Evolutionary conservation across 371 early-diverging fungal species (phyloP).

Genomic region (Mucor plumbeus): DNA sequence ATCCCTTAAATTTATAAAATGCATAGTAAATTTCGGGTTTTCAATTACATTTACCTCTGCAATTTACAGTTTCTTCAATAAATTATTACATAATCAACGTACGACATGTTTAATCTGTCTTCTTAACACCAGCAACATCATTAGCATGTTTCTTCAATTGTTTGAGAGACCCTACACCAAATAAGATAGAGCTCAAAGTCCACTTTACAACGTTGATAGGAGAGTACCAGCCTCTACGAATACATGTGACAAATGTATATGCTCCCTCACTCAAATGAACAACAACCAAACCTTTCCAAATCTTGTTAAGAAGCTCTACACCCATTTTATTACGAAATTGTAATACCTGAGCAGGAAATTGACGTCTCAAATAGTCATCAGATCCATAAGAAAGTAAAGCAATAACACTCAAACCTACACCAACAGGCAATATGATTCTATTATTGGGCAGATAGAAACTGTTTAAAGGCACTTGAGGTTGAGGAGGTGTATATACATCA

Average conservation of each 20-base stretch:
- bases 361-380: conserved; percentile 27
- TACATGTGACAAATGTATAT: conserved; percentile 33
- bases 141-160: conserved; percentile 35
- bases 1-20: too few species aligned
- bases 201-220: conserved; percentile 41
- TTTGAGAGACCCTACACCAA: conserved; percentile 36
- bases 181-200: conserved; percentile 39
- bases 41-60: too few species aligned
- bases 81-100: neutral
- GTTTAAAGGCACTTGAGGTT: conserved; percentile 39
- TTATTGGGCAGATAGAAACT: conserved; percentile 29
- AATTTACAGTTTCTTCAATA: neutral
- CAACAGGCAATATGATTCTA: neutral
- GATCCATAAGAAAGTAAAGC: conserved; percentile 24
- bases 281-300: conserved; percentile 14
- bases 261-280: conserved; percentile 32
- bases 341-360: conserved; percentile 20
- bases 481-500: conserved; percentile 37
- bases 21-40: too few species aligned
- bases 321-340: conserved; percentile 23
- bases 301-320: neutral
- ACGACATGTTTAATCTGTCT: neutral
- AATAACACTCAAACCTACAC: conserved; percentile 14
- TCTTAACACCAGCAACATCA: conserved; percentile 22
- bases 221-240: conserved; percentile 50